phyloP scores from a whole-genome alignment of 768 basidiomycete species.

The Phylloporus scabripes region DNA sequence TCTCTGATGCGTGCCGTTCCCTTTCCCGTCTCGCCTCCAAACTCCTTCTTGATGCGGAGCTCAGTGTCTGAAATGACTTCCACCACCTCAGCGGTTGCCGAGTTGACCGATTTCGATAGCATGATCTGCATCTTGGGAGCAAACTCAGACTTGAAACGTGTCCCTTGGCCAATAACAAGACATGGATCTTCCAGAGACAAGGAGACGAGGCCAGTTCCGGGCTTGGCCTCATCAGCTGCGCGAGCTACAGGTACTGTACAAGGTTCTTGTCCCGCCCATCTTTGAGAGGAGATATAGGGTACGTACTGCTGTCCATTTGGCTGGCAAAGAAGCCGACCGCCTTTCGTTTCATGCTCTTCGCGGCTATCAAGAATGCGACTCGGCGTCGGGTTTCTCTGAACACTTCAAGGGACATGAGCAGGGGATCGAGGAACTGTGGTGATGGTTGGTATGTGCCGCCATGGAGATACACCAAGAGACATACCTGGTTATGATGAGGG shows the following conservation, averaged over 20 bases:
- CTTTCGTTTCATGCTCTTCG: slow-evolving; percentile 77
- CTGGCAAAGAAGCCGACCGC: slow-evolving; percentile 77
- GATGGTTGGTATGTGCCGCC: slow-evolving; percentile 12
- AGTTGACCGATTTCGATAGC: slow-evolving; percentile 76
- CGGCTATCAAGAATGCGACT: slow-evolving; percentile 85
- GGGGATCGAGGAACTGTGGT: slow-evolving; percentile 82
- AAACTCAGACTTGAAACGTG: slow-evolving; percentile 71
- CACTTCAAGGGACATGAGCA: slow-evolving; percentile 80
- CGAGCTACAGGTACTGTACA: slow-evolving; percentile 83
- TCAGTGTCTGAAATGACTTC: slow-evolving; percentile 88
- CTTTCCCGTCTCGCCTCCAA: slow-evolving; percentile 76
- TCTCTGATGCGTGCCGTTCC: slow-evolving; percentile 64
- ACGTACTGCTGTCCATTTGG: slow-evolving; percentile 83
- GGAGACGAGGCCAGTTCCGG: slow-evolving; percentile 67
- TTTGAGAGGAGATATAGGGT: neutral
- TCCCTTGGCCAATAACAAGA: slow-evolving; percentile 76
- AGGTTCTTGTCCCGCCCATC: slow-evolving; percentile 4
- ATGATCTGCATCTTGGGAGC: slow-evolving; percentile 77
- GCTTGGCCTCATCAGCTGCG: slow-evolving; percentile 78
- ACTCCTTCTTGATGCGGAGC: slow-evolving; percentile 79
- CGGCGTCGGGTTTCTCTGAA: slow-evolving; percentile 76
- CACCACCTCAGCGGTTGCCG: slow-evolving; percentile 73
- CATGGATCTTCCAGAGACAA: slow-evolving; percentile 74
- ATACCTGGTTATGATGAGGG: slow-evolving; percentile 87
- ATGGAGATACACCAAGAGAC: slow-evolving; percentile 13